Percentiles rank a stretch among this genome's conserved stretches.
Evolutionary conservation across 768 basidiomycete species (phyloP).

Genomic region (Tulasnella sp.): DNA sequence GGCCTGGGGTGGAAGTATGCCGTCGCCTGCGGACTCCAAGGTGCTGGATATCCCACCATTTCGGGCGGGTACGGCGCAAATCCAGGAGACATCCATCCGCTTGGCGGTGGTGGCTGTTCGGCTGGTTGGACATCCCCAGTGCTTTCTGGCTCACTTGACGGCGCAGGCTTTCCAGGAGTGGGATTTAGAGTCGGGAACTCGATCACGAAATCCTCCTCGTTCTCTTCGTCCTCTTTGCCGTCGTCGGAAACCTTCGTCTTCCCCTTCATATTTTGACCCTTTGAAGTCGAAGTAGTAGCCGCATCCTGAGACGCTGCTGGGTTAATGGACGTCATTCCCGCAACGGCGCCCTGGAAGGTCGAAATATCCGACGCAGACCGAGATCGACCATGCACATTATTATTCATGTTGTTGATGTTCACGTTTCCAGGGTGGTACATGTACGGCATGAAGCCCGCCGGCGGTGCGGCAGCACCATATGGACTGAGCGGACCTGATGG

Average conservation of each 20-base stretch:
- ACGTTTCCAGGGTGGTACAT: neutral
- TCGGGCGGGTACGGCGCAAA: neutral
- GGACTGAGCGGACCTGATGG: neutral
- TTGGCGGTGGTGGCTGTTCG: neutral
- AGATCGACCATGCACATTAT: neutral
- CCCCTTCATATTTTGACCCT: neutral
- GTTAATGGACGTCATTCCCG: neutral
- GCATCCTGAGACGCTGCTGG: neutral
- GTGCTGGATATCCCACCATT: neutral
- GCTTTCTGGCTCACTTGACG: neutral
- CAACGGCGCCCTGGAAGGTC: neutral
- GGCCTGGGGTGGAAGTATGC: neutral
- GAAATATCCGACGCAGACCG: neutral
- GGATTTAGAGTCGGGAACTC: constrained; percentile 8
- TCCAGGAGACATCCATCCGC: neutral
- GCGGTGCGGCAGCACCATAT: neutral
- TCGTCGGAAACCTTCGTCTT: neutral
- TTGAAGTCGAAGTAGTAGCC: neutral
- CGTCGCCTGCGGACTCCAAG: neutral
- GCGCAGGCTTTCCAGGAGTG: neutral
- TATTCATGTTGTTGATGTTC: neutral
- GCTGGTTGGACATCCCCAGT: neutral
- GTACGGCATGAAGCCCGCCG: neutral
- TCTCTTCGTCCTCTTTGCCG: neutral
- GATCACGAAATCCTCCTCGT: neutral